Base-by-base conservation (phyloP, 2,329 filamentous ascomycete genomes). In the Mycosphaerella arachidis region DNA sequence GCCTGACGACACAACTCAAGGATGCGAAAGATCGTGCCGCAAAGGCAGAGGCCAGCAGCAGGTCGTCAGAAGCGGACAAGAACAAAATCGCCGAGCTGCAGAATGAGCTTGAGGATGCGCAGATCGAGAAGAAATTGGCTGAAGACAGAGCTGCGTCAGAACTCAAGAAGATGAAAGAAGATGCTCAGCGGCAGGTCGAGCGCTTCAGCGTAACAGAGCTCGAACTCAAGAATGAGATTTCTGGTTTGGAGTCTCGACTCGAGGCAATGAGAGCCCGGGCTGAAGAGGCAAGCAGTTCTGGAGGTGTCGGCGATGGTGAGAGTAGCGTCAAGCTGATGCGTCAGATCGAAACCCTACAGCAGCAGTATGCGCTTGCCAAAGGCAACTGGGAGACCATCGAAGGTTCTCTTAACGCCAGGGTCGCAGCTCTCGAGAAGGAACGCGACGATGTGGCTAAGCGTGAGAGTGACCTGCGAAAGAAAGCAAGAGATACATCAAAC, bases 311-410 rank as follows among this genome's bases (percentile, higher is more conserved):
- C 13, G 86, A 86, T 6, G 90, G 92, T 13, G 91, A 64, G 31
- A 67, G 65, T 52, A 68, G 57, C 50, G 63, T 71, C 48, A 97
- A 97, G 74, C 81, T 97, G 45, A 80, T 97, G 48, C 86, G 94
- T 45, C 95, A 99, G 75, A 89, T 99, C 56, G 94, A 99, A 77
- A 97, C 91, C 0, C 78, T 99, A 40, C 94, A 99, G 75, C 94
- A 90, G 6, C 95, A 99, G 73, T 96, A 99, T 75, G 87, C 92
- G 0, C 87, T 95, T 57, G 94, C 94, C 1, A 94, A 91, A 67
- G 91, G 96, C 71, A 99, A 99, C 69, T 99, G 95, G 94, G 92
- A 97, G 72, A 91, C 92, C 0, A 95, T 99, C 63, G 93, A 99
- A 74, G 85, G 89, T 9, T 95, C 90, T 2, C 77, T 99, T 33